Conservation (phyloP, 805 yeast genomes). For the Tetrapisispora phaffii region DNA sequence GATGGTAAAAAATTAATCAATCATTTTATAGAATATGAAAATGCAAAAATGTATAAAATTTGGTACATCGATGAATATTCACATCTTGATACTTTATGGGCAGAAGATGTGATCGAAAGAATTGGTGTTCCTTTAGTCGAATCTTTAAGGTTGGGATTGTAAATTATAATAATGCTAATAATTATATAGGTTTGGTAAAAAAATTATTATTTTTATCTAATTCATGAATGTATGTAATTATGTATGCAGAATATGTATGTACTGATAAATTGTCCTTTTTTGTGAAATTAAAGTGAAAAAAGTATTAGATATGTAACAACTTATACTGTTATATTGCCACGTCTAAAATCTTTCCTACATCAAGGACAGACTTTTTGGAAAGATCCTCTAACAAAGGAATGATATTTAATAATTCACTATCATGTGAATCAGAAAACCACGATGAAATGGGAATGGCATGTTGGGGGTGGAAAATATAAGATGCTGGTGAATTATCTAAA, state of each 20-base stretch:
- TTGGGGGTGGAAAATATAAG: slow-evolving; percentile 91
- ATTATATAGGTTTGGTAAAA: too few relatives aligned
- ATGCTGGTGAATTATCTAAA: slow-evolving; percentile 93
- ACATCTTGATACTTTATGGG: slow-evolving; percentile 94
- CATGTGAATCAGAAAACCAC: slow-evolving; percentile 97
- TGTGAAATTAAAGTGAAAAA: neutral
- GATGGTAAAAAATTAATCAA: slow-evolving; percentile 58
- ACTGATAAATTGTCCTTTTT: too few relatives aligned
- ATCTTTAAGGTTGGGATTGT: slow-evolving; percentile 20
- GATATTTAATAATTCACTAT: slow-evolving; percentile 83
- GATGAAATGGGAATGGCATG: slow-evolving; percentile 93
- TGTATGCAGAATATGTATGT: neutral
- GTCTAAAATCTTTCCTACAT: slow-evolving; percentile 76
- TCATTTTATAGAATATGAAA: slow-evolving; percentile 55
- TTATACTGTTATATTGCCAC: slow-evolving; percentile 33
- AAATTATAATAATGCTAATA: too few relatives aligned
- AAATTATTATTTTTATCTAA: neutral
- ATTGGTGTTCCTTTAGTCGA: slow-evolving; percentile 46
- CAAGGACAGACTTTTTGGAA: slow-evolving; percentile 60
- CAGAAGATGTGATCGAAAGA: slow-evolving; percentile 55
- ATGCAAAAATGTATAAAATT: slow-evolving; percentile 20
- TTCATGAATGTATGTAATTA: neutral
- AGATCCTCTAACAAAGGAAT: slow-evolving; percentile 82
- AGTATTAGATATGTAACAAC: neutral
- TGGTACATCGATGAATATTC: slow-evolving; percentile 51